Conservation (phyloP, 2,329 filamentous ascomycete genomes). For the Ophiostoma sp. region DNA sequence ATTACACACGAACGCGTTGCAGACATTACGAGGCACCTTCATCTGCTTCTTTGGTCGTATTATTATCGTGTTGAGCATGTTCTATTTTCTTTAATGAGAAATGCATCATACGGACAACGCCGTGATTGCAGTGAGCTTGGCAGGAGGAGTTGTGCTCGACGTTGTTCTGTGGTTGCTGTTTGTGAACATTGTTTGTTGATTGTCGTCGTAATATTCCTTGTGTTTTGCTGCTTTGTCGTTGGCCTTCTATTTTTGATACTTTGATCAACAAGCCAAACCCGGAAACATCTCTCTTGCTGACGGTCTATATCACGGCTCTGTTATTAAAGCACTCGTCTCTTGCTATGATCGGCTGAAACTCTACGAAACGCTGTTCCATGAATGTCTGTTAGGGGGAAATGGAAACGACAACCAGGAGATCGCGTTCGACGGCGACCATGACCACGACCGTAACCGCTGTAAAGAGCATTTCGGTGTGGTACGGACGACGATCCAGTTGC, state of each 20-base stretch:
- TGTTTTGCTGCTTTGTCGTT: neutral
- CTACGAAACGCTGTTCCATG: conserved; percentile 15
- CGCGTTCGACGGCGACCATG: neutral
- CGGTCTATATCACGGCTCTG: neutral
- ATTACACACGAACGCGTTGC: neutral
- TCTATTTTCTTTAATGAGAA: neutral
- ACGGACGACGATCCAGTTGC: neutral
- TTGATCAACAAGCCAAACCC: neutral
- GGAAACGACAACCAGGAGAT: conserved; percentile 15
- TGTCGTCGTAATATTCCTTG: neutral
- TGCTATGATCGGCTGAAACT: conserved; percentile 22
- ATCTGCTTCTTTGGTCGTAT: neutral
- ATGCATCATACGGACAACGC: neutral
- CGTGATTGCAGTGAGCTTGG: neutral
- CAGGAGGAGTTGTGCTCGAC: neutral
- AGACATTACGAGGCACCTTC: neutral
- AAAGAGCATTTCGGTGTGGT: neutral
- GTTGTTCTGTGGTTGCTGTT: neutral
- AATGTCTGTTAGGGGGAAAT: neutral
- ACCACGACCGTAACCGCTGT: neutral
- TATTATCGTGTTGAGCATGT: neutral
- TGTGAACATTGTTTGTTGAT: neutral
- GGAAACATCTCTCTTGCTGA: neutral
- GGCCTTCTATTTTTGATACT: neutral
- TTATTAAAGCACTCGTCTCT: neutral